A percentile compares a stretch with the other conserved stretches of the same genome.
phyloP scores from a whole-genome alignment of 2,329 filamentous ascomycete genomes.

The Claviceps paspali region DNA sequence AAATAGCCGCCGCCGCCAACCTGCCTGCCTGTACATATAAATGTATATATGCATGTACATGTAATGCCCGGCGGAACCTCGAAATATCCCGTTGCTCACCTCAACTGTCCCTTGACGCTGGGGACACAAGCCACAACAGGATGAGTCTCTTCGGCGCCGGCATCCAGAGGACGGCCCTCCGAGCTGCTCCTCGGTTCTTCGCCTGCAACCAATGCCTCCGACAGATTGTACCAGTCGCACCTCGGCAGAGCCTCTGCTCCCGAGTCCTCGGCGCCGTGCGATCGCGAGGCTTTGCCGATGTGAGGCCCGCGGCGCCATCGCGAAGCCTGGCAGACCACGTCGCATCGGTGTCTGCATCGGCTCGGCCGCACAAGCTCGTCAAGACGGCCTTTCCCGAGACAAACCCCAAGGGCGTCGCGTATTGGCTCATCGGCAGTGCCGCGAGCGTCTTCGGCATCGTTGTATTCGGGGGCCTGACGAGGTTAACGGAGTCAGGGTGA shows the following conservation, averaged over 20 bases:
- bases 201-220: constrained; percentile 35
- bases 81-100: too few relatives aligned
- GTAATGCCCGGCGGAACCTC: neutral
- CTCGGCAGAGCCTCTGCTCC: constrained; percentile 18
- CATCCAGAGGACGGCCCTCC: constrained; percentile 25
- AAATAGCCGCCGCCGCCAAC: too few relatives aligned
- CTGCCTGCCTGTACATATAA: too few relatives aligned
- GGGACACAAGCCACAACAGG: neutral
- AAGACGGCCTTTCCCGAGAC: constrained; percentile 39
- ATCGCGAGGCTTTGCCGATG: constrained; percentile 23
- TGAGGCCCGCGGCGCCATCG: constrained; percentile 15
- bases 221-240: constrained; percentile 9
- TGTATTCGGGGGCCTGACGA: constrained; percentile 82
- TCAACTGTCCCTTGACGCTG: neutral
- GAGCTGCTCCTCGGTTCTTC: constrained; percentile 24
- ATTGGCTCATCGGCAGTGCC: constrained; percentile 86
- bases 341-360: constrained; percentile 10
- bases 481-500: constrained; percentile 91
- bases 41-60: too few relatives aligned
- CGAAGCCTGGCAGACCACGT: constrained; percentile 13
- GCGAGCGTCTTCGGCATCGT: constrained; percentile 94
- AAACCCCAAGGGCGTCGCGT: constrained; percentile 64
- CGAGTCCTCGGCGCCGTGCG: constrained; percentile 25
- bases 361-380: constrained; percentile 10
- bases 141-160: constrained; percentile 30